Base-by-base conservation (phyloP, 2,329 filamentous ascomycete genomes). In the Stenocarpella maydis region DNA sequence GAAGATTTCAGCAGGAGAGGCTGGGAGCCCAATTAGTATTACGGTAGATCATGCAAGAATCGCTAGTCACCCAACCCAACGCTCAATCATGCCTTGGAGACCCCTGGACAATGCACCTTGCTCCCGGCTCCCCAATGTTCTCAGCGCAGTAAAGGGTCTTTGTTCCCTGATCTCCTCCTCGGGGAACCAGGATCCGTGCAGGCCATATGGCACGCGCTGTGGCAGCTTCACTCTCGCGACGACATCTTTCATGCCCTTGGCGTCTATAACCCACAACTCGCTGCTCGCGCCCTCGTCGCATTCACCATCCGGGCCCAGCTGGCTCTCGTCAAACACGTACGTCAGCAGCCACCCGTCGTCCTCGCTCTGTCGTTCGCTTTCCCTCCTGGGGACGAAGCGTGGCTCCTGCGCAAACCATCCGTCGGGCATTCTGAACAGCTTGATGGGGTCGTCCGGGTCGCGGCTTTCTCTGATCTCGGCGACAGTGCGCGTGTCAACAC, bases 191-290 rank as follows among this genome's bases (percentile, higher is more conserved):
- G 81, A 82, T 4, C 88, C 89, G 75, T 91, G 91, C 60, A 93
- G 77, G 0, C 91, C 90, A 74, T 93, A 93, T 0, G 91, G 90
- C 0, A 93, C 90, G 15, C 91, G 79, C 73, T 91, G 90, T 2
- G 90, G 90, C 41, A 93, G 78, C 24, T 79, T 78, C 4, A 93
- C 82, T 69, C 82, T 84, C 7, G 85, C 87, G 4, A 91, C 82
- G 0, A 92, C 81, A 3, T 87, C 82, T 28, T 76, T 81, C 90
- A 93, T 92, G 2, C 82, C 82, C 70, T 76, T 84, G 0, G 90
- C 90, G 74, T 92, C 85, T 37, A 93, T 83, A 17, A 92, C 82
- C 91, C 91, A 93, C 0, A 93, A 79, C 76, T 93, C 90, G 39
- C 87, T 90, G 28, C 76, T 80, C 0, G 87, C 82, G 1, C 78